Evolutionary conservation across 306 rosid species (phyloP).

Genomic region (Dalbergia cochinchinensis): DNA sequence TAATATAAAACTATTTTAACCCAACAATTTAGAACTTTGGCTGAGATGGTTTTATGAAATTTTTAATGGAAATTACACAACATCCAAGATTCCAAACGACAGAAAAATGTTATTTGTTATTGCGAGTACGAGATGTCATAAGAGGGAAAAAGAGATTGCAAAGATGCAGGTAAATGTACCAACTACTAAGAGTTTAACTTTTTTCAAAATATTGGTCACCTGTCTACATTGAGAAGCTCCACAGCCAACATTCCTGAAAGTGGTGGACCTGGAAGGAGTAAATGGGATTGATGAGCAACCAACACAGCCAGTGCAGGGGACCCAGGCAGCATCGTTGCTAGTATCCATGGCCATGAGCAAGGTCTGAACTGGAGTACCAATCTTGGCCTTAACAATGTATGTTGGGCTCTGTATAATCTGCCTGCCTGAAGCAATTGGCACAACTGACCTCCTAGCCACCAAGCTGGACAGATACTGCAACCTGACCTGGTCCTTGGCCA

Average conservation of each 20-base stretch:
- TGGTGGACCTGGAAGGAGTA: slow-evolving; percentile 60
- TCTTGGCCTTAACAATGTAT: slow-evolving; percentile 69
- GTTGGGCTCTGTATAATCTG: slow-evolving; percentile 86
- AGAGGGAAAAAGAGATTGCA: neutral
- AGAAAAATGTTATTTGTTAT: neutral
- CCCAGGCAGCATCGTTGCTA: slow-evolving; percentile 89
- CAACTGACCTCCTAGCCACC: slow-evolving; percentile 63
- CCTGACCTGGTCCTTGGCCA: slow-evolving; percentile 70
- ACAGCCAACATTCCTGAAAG: slow-evolving; percentile 61
- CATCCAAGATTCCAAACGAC: slow-evolving; percentile 24
- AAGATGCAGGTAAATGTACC: neutral
- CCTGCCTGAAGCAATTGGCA: slow-evolving; percentile 86
- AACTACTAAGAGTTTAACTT: neutral
- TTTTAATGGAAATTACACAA: neutral
- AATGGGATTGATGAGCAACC: slow-evolving; percentile 72
- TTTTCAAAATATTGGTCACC: slow-evolving; percentile 47
- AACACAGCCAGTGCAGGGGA: slow-evolving; percentile 79
- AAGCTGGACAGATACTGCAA: slow-evolving; percentile 66
- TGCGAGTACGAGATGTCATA: neutral
- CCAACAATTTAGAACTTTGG: too few species aligned
- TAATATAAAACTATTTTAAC: too few species aligned
- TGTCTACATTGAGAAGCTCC: slow-evolving; percentile 76
- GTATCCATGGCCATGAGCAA: slow-evolving; percentile 87
- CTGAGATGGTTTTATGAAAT: too few species aligned
- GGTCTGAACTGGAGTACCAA: slow-evolving; percentile 88